phyloP scores from a whole-genome alignment of 345 rosid genomes.

The Gossypium australe region DNA sequence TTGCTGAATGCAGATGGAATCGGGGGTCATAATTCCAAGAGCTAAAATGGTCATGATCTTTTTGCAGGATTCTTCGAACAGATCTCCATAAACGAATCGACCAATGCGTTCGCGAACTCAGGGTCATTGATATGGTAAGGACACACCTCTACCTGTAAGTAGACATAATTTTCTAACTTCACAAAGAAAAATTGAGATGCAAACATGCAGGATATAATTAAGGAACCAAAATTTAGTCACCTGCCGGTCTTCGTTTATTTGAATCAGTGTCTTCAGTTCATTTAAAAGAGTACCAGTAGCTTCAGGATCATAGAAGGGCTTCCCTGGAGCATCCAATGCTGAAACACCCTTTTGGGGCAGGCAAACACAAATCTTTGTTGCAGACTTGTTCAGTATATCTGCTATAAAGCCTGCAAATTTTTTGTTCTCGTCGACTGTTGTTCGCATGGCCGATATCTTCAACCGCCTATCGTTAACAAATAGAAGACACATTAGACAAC shows the following conservation, averaged over 20 bases:
- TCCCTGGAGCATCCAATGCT: conserved; percentile 70
- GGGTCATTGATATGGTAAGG: conserved; percentile 74
- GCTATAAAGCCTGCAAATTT: conserved; percentile 70
- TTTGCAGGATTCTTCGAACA: conserved; percentile 20
- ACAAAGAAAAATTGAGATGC: not conserved
- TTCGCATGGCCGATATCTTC: conserved; percentile 77
- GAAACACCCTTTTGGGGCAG: conserved; percentile 77
- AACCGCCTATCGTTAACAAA: conserved; percentile 15
- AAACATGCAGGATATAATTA: not conserved
- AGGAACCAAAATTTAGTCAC: conserved; percentile 25
- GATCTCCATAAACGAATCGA: conserved; percentile 65
- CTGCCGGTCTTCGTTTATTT: conserved; percentile 53
- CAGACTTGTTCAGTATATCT: conserved; percentile 62
- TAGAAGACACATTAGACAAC: not conserved
- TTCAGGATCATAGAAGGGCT: conserved; percentile 77
- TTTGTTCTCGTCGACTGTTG: conserved; percentile 70
- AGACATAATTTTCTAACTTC: conserved; percentile 10
- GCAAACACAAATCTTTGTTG: conserved; percentile 57
- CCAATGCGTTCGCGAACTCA: conserved; percentile 74
- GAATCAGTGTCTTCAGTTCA: conserved; percentile 56
- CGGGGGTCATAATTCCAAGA: too few species aligned
- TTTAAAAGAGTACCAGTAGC: conserved; percentile 53
- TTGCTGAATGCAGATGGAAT: too few species aligned
- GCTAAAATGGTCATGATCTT: too few species aligned
- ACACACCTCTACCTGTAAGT: conserved; percentile 47